A percentile compares a stretch with the other conserved stretches of the same genome.
phyloP scores from a whole-genome alignment of 1,284 basidiomycete species.

The Fomitopsis pinicola region DNA sequence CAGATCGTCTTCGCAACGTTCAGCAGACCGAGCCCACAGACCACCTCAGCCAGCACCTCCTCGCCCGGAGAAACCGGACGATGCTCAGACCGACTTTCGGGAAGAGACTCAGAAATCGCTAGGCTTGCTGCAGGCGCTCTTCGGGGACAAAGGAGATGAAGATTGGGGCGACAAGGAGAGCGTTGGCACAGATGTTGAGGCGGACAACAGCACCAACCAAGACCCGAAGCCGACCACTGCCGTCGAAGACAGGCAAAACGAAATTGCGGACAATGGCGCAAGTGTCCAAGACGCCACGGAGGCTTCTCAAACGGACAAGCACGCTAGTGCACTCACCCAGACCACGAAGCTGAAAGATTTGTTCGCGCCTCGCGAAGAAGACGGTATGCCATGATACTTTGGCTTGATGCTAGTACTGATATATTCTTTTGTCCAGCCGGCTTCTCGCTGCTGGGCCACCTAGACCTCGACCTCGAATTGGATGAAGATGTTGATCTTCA shows the following conservation, averaged over 20 bases:
- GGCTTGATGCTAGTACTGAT: background rate
- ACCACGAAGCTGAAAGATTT: conserved; percentile 54
- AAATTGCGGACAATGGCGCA: conserved; percentile 11
- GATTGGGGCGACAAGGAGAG: conserved; percentile 57
- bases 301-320: conserved; percentile 11
- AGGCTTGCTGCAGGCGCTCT: conserved; percentile 47
- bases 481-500: conserved; percentile 44
- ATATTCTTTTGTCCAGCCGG: conserved; percentile 24
- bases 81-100: conserved; percentile 29
- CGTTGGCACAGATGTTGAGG: conserved; percentile 43
- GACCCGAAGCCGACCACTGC: background rate
- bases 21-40: no score
- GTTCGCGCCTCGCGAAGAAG: conserved; percentile 62
- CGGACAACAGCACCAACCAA: conserved; percentile 17
- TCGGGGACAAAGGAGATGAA: conserved; percentile 35
- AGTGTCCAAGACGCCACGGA: conserved; percentile 3
- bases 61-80: background rate
- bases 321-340: conserved; percentile 9
- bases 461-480: conserved; percentile 56
- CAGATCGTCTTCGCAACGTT: no score
- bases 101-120: conserved; percentile 46
- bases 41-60: background rate
- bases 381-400: conserved; percentile 37
- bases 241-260: conserved; percentile 24
- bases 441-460: conserved; percentile 66